Percentiles rank a stretch among this genome's conserved stretches.
These are phyloP conservation scores for Pyropia yezoensis DNA, from an alignment of 23 red algal species.

Conservation along the genomic window DNA sequence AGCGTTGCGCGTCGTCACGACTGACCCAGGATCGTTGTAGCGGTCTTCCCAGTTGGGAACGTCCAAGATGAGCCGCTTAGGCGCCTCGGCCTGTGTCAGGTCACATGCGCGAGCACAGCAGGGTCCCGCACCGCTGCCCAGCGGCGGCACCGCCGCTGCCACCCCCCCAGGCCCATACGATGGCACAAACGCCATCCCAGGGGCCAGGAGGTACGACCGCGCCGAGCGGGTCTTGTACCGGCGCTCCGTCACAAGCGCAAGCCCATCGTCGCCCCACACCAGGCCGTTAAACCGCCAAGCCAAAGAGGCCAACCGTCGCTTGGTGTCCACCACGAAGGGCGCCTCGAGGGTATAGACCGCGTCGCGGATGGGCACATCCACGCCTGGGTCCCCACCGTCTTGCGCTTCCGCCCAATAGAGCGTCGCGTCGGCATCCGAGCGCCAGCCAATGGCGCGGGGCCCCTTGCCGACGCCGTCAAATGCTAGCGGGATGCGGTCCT, in stretches of 20 bases:
- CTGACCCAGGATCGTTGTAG: conserved; percentile 69
- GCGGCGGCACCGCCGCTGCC: too few species aligned
- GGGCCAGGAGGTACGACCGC: conserved; percentile 53
- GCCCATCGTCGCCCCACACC: conserved; percentile 62
- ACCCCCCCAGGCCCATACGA: not conserved
- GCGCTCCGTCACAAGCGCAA: conserved; percentile 71
- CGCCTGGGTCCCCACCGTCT: conserved; percentile 80
- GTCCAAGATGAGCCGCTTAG: conserved; percentile 40
- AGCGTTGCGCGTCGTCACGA: conserved; percentile 45
- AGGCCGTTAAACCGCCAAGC: conserved; percentile 67
- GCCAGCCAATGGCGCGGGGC: conserved; percentile 78
- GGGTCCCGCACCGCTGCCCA: conserved; percentile 3
- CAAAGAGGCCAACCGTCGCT: conserved; percentile 31
- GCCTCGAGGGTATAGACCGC: conserved; percentile 58
- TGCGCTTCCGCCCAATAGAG: conserved; percentile 86
- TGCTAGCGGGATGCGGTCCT: conserved; percentile 78
- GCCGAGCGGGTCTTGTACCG: conserved; percentile 78
- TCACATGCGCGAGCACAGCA: conserved; percentile 27
- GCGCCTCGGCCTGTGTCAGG: conserved; percentile 31
- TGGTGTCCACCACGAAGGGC: conserved; percentile 53
- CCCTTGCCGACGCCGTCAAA: conserved; percentile 74
- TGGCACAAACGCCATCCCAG: conserved; percentile 6
- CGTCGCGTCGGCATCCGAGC: conserved; percentile 52
- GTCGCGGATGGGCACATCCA: conserved; percentile 55
- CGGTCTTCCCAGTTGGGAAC: conserved; percentile 85